Evolutionary conservation across 2,329 filamentous ascomycete species (phyloP), one percentile per base, ranked within the genome.

Genomic region (Pseudocercospora vitis): DNA sequence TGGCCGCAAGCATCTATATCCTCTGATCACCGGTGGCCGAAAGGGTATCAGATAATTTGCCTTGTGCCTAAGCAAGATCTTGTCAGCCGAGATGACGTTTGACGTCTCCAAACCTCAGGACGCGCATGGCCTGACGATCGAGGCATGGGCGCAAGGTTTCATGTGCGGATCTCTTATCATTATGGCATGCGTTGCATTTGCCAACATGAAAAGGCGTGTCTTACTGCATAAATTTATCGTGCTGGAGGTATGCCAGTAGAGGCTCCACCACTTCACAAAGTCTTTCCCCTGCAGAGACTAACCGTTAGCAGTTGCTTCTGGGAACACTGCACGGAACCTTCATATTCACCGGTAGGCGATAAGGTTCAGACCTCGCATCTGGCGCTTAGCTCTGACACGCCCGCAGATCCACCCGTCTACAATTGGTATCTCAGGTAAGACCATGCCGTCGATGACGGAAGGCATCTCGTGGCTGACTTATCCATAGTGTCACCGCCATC

Each of bases 351-450:
- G 70, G 60, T 60, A 35, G 40, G 58, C 44, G 33, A 54, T 31
- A 48, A 14, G 7, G 35, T 18, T 50, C 52, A 32, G 37, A 33
- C 48, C 39, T 42, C 33, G 50, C 45, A 31, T 48, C 12, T 40
- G 28, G 18, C 26, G 50, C 11, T 39, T 28, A n/a, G 45, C 19
- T 26, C 53, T 57, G 44, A 62, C 52, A 35, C 46, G 5, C 9
- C 29, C 29, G 21, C 48, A 60, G 60, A 76, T 56, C 74, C 73
- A 7, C 80, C 80, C 0, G 73, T 73, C 2, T 84, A 83, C 63
- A 81, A 80, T 45, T 86, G 83, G 83, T 86, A 84, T 68, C 73
- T 86, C 6, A 57, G 55, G 57, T 56, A 16, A 26, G 54, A 44
- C 18, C 18, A 4, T n/a, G 44, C 42, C 9, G 11, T 26, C 18